phyloP scores from a whole-genome alignment of 2,329 filamentous ascomycete genomes.

The Monosporascus sp. region DNA sequence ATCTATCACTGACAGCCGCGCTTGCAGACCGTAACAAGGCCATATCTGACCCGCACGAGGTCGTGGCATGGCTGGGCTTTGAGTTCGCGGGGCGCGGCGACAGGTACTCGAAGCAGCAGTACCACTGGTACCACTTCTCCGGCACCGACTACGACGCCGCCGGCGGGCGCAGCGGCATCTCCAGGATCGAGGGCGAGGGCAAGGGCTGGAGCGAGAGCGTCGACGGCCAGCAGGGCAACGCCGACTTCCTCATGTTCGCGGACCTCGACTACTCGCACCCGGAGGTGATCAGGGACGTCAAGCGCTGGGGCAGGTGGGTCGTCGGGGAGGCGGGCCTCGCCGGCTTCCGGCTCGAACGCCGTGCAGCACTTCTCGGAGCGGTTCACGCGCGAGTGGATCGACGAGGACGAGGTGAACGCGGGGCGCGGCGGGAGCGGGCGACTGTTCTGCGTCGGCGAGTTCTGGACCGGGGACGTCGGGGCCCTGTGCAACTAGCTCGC shows the following conservation, averaged over 20 bases:
- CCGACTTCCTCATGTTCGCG: conserved; percentile 27
- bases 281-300: conserved; percentile 26
- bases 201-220: conserved; percentile 53
- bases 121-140: conserved; percentile 63
- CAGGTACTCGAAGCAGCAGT: conserved; percentile 57
- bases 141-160: conserved; percentile 62
- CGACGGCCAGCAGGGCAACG: conserved; percentile 57
- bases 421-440: conserved; percentile 40
- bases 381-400: conserved; percentile 27
- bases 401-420: conserved; percentile 15
- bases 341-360: conserved; percentile 32
- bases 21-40: conserved; percentile 36
- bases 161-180: conserved; percentile 55
- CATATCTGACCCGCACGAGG: conserved; percentile 51
- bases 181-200: conserved; percentile 47
- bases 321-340: conserved; percentile 23
- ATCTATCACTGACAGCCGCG: too few species aligned
- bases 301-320: conserved; percentile 30
- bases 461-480: conserved; percentile 56
- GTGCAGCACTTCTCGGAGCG: conserved; percentile 30
- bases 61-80: conserved; percentile 65
- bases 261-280: conserved; percentile 30
- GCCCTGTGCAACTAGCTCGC: conserved; percentile 54
- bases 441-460: conserved; percentile 62
- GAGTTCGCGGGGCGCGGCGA: conserved; percentile 58